These are phyloP conservation scores for Plasmodium relictum DNA, from an alignment of 169 alveolate species.

Conservation along the genomic window DNA sequence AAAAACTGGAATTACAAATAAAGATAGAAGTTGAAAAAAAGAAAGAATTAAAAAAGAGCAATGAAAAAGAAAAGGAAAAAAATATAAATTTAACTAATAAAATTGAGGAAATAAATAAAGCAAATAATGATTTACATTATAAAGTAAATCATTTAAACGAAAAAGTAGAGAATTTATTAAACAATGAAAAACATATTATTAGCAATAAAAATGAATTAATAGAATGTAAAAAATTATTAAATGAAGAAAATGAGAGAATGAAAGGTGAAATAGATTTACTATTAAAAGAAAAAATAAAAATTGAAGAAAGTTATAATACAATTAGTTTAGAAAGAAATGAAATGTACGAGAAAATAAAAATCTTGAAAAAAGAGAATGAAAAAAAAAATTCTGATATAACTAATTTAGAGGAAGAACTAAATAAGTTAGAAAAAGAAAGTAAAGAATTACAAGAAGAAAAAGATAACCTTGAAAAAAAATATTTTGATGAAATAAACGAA, in stretches of 20 bases:
- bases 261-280: slow-evolving; percentile 11
- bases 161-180: slow-evolving; percentile 40
- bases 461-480: slow-evolving; percentile 2
- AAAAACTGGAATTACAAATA: slow-evolving; percentile 10
- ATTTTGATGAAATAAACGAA: slow-evolving; percentile 11
- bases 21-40: slow-evolving; percentile 18
- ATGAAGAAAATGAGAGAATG: slow-evolving; percentile 39
- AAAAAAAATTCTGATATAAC: slow-evolving; percentile 3
- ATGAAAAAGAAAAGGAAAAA: slow-evolving; percentile 53
- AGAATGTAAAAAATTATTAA: slow-evolving; percentile 21
- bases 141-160: slow-evolving; percentile 24
- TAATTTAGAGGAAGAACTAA: background rate
- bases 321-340: slow-evolving; percentile 16
- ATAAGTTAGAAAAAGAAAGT: slow-evolving; percentile 9
- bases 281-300: slow-evolving; percentile 31
- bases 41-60: slow-evolving; percentile 42
- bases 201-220: slow-evolving; percentile 22
- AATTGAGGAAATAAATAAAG: slow-evolving; percentile 30
- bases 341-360: slow-evolving; percentile 14
- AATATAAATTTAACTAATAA: background rate
- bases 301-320: slow-evolving; percentile 14
- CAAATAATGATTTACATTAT: slow-evolving; percentile 38
- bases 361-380: slow-evolving; percentile 14
- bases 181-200: slow-evolving; percentile 49
- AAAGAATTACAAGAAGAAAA: slow-evolving; percentile 29